Evolutionary conservation across 1,284 basidiomycete species (phyloP).

Genomic region (Leucoagaricus sp.): DNA sequence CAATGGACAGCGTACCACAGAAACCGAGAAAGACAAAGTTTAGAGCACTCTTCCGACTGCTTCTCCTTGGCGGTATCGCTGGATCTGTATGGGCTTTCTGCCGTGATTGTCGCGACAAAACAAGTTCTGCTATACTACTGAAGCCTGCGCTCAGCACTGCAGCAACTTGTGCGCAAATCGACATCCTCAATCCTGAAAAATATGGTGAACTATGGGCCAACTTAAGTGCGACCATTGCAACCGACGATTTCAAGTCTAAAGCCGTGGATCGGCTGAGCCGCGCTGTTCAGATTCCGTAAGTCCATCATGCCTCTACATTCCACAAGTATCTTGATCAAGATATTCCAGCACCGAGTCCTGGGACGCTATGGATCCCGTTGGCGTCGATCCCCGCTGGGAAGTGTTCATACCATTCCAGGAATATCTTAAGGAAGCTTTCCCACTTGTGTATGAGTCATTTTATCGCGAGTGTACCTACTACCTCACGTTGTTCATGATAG

Average conservation of each 20-base stretch:
- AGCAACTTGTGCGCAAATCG: slow-evolving; percentile 7
- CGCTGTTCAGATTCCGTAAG: slow-evolving; percentile 49
- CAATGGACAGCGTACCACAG: neutral
- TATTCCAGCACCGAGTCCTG: slow-evolving; percentile 50
- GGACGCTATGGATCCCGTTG: slow-evolving; percentile 49
- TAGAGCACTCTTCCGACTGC: neutral
- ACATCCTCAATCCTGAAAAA: slow-evolving; percentile 7
- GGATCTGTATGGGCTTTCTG: neutral
- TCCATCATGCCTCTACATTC: slow-evolving; percentile 8
- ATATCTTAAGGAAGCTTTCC: slow-evolving; percentile 47
- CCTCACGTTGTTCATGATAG: slow-evolving; percentile 28
- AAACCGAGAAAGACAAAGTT: neutral
- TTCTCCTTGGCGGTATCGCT: neutral
- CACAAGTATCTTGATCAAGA: neutral
- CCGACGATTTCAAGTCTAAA: slow-evolving; percentile 11
- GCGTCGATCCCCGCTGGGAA: slow-evolving; percentile 54
- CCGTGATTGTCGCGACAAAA: neutral
- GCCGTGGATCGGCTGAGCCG: slow-evolving; percentile 53
- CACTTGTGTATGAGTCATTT: slow-evolving; percentile 42
- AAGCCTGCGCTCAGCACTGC: neutral
- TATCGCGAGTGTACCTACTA: neutral
- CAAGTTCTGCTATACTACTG: neutral
- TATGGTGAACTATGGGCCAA: slow-evolving; percentile 14
- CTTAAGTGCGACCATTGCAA: slow-evolving; percentile 8
- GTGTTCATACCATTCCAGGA: slow-evolving; percentile 49